Base-by-base conservation (phyloP, 139 green algal species). In the Chlamydomonas sp. region DNA sequence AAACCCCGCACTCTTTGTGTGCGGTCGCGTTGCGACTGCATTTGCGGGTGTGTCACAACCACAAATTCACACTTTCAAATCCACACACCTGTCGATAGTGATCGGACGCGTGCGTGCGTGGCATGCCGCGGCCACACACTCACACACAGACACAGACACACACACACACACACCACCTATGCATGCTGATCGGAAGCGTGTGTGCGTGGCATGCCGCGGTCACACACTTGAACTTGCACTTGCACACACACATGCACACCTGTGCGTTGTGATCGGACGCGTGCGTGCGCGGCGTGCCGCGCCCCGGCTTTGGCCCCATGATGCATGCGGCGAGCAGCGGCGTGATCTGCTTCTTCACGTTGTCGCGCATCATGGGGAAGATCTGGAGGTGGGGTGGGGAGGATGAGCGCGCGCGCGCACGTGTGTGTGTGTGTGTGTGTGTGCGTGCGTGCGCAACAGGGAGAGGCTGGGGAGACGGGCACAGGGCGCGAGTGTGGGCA, bases 321-420 rank as follows among this genome's bases (percentile, higher is more conserved):
- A 96, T 94, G 83, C 90, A 96, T 58, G 87, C 79, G 5, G 70
- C 79, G 48, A 98, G 85, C 65, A 84, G 73, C 31, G 82, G 76
- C 35, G 86, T 89, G 69, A 99, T 94, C 71, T 91, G 85, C 84
- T 96, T 96, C 85, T 97, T 98, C 26, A 97, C 83, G 73, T 97
- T 98, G 84, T 99, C 95, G 2, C 95, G 85, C 72, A 99, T 86
- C 85, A 96, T 92, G 59, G 91, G 89, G 82, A 97, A 99, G 73
- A 98, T 96, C 71, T n/a, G n/a, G n/a, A n/a, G n/a, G n/a, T n/a
- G n/a, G n/a, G n/a, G n/a, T n/a, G n/a, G n/a, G n/a, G n/a, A n/a
- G n/a, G n/a, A 28, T 10, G 54, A 22, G 54, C 22, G 54, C 54
- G 43, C 43, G 43, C 43, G 43, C 43, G 43, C 43, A 16, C 43